Evolutionary conservation across 495 filamentous ascomycete genomes (phyloP), one percentile per base, ranked within the genome.

Genomic region (Apodospora peruviana): DNA sequence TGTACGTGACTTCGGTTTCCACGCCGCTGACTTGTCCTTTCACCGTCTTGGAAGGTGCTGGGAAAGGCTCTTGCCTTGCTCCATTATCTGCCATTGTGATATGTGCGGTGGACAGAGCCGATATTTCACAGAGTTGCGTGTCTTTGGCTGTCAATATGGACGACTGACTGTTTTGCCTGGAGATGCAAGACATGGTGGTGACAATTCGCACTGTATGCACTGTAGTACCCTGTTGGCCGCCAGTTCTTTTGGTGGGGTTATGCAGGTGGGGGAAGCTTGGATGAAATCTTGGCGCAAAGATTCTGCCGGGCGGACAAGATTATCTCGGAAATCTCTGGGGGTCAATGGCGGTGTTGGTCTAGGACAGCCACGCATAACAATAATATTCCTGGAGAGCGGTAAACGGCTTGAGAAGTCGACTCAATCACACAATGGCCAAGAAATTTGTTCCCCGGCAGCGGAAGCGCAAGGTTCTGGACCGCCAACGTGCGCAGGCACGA

Each of bases 401-500:
- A n/a, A n/a, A n/a, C n/a, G n/a, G n/a, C n/a, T n/a, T n/a, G n/a
- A n/a, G n/a, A n/a, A n/a, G n/a, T n/a, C n/a, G n/a, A n/a, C n/a
- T n/a, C 37, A 40, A 40, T 16, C 37, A 40, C 27, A 32, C 51
- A 3, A 58, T 90, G 88, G 76, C 83, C 40, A 51, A 58, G 21
- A 86, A 86, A 68, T 93, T 89, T 56, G 78, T 85, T 2, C 84
- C 88, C 9, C 75, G 88, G 43, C 81, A 88, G 71, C 82, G 89
- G 40, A 95, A 95, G 68, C 89, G 90, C 56, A 85, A 80, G 49
- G 74, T 74, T 5, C 64, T 79, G 17, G 77, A 76, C n/a, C 75
- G 80, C 17, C 51, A 73, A 55, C 70, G 75, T 53, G 75, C 78
- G 40, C 61, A 74, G 42, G 65, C 75, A 34, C 57, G 61, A 44